Conservation (phyloP, 805 yeast species). For the Alloascoidea hylecoeti region DNA sequence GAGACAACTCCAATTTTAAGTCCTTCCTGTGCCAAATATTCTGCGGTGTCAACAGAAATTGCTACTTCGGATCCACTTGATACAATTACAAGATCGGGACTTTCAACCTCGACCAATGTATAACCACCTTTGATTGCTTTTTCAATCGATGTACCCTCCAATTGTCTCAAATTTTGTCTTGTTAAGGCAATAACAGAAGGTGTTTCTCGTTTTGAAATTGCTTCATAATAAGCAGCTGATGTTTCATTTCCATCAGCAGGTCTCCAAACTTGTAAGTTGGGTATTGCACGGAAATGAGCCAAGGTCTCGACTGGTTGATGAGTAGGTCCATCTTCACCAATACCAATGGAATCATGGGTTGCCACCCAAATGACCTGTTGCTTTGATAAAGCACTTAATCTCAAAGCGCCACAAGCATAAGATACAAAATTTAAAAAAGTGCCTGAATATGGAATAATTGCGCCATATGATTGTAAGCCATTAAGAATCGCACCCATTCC, state of each 20-base stretch:
- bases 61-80: constrained; percentile 17
- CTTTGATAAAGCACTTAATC: constrained; percentile 73
- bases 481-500: constrained; percentile 21
- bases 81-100: constrained; percentile 14
- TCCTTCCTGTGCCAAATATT: constrained; percentile 13
- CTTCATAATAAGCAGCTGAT: constrained; percentile 44
- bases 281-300: constrained; percentile 76
- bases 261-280: constrained; percentile 79
- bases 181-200: constrained; percentile 46
- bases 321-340: constrained; percentile 91
- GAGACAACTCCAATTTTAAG: constrained; percentile 54
- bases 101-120: constrained; percentile 10
- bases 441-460: constrained; percentile 23
- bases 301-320: constrained; percentile 86
- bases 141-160: constrained; percentile 64
- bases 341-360: constrained; percentile 81
- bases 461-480: constrained; percentile 20
- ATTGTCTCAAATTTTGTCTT: constrained; percentile 55
- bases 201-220: constrained; percentile 33
- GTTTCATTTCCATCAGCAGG: constrained; percentile 88
- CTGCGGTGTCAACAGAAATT: constrained; percentile 17
- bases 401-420: constrained; percentile 77
- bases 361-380: constrained; percentile 82
- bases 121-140: constrained; percentile 23
- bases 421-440: constrained; percentile 29